Conservation (phyloP, 1,284 basidiomycete species). For the Wolfiporia cocos region DNA sequence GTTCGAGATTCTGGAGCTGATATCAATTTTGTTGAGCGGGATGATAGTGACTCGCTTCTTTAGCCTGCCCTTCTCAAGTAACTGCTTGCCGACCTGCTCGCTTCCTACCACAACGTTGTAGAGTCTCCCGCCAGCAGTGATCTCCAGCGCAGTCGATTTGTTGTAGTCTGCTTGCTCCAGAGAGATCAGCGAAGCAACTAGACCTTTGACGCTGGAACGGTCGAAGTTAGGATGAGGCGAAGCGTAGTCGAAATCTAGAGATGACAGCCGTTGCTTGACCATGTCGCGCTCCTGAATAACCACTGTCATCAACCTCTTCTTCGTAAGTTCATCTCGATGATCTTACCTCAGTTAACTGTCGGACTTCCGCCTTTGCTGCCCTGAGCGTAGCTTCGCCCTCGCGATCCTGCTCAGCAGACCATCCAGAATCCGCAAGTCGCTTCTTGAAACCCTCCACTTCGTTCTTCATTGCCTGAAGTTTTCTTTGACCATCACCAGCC, state of each 20-base stretch:
- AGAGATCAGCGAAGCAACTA: constrained; percentile 83
- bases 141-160: constrained; percentile 89
- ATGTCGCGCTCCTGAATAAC: constrained; percentile 64
- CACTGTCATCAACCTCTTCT: neutral
- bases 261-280: constrained; percentile 63
- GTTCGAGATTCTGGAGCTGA: constrained; percentile 51
- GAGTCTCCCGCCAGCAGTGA: constrained; percentile 87
- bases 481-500: constrained; percentile 68
- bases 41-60: constrained; percentile 92
- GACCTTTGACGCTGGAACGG: constrained; percentile 82
- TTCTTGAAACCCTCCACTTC: constrained; percentile 56
- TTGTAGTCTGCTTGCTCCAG: constrained; percentile 69
- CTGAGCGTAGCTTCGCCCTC: constrained; percentile 54
- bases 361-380: constrained; percentile 52
- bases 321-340: too few species aligned
- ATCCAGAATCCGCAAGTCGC: constrained; percentile 62
- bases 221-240: constrained; percentile 83
- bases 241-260: constrained; percentile 82
- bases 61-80: constrained; percentile 80
- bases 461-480: constrained; percentile 54
- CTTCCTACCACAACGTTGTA: constrained; percentile 95
- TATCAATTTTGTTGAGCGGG: constrained; percentile 88
- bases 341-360: constrained; percentile 60
- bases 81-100: constrained; percentile 81
- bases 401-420: constrained; percentile 76